phyloP scores from a whole-genome alignment of 306 rosid species.

The Citrullus colocynthis region DNA sequence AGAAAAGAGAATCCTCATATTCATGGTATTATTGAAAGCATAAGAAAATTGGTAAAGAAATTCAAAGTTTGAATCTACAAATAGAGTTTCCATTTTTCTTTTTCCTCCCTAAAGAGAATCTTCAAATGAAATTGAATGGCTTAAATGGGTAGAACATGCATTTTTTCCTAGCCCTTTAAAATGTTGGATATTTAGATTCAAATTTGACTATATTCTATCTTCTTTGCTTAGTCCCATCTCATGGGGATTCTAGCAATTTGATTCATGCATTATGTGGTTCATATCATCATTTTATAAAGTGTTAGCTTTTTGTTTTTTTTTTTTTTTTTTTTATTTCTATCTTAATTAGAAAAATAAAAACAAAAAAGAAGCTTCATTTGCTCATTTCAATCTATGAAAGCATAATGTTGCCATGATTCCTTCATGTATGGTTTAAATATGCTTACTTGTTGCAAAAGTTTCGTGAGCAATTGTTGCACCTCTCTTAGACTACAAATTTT shows the following conservation, averaged over 20 bases:
- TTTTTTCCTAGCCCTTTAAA: neutral
- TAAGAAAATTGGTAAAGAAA: neutral
- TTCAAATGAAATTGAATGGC: neutral
- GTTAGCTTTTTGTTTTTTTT: neutral
- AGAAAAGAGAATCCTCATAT: neutral
- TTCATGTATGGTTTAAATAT: neutral
- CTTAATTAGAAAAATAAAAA: neutral
- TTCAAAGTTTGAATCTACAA: neutral
- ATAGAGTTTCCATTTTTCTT: neutral
- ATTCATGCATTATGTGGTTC: neutral
- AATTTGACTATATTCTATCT: neutral
- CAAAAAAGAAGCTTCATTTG: neutral
- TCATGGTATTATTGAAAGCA: conserved; percentile 2
- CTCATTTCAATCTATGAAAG: neutral
- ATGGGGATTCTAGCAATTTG: neutral
- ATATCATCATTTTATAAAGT: neutral
- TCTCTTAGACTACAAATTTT: neutral
- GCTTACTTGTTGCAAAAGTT: neutral
- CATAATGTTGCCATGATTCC: neutral
- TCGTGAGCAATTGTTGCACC: neutral
- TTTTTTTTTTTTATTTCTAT: neutral
- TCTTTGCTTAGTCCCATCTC: conserved; percentile 3
- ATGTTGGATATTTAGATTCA: neutral
- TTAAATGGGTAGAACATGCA: neutral
- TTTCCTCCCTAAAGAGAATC: neutral